These are phyloP conservation scores for Botrytis fragariae DNA, from an alignment of 2,329 filamentous ascomycete genomes.

Conservation along the genomic window DNA sequence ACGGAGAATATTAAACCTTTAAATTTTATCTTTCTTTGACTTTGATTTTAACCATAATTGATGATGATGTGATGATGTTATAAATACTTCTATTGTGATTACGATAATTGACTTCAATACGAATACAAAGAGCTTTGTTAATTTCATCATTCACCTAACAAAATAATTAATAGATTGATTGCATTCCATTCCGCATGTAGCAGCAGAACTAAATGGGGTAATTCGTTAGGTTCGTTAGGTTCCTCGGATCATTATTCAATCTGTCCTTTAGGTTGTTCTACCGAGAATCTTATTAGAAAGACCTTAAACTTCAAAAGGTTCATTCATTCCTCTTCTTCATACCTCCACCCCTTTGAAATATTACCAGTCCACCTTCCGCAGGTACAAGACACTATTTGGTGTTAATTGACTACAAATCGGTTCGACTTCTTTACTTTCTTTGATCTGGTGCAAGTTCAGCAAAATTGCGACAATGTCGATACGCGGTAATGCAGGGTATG, in stretches of 20 bases:
- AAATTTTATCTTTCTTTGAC: background rate
- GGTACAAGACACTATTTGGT: background rate
- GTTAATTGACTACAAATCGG: background rate
- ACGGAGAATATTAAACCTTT: constrained; percentile 5
- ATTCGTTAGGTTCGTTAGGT: background rate
- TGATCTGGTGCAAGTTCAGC: constrained; percentile 31
- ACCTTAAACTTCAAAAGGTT: constrained; percentile 9
- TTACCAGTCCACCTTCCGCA: background rate
- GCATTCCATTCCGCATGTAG: background rate
- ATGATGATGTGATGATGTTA: background rate
- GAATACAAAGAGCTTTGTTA: background rate
- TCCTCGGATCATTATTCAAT: constrained; percentile 8
- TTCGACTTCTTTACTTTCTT: constrained; percentile 9
- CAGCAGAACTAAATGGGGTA: constrained; percentile 8
- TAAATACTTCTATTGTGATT: background rate
- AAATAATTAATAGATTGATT: background rate
- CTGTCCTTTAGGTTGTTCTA: constrained; percentile 14
- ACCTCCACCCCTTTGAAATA: background rate
- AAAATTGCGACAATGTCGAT: constrained; percentile 50
- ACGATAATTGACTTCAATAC: background rate
- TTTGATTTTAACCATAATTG: background rate
- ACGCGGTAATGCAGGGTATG: constrained; percentile 51
- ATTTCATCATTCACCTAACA: background rate
- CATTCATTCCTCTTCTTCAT: constrained; percentile 16
- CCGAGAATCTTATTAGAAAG: constrained; percentile 10